These are phyloP conservation scores for Plasmodium billcollinsi DNA, from an alignment of 169 alveolate genomes.

Conservation along the genomic window DNA sequence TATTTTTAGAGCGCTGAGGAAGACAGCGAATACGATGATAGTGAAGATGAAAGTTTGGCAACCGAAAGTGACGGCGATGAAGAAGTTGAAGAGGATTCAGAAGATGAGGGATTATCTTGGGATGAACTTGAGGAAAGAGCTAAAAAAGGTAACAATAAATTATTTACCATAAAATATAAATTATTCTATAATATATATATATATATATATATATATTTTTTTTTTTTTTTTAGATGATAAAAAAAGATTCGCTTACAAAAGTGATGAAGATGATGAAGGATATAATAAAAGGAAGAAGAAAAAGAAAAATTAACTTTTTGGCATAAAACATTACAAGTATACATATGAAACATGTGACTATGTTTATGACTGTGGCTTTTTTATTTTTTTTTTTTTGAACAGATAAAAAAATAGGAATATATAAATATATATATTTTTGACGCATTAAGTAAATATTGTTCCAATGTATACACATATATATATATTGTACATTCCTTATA, in stretches of 20 bases:
- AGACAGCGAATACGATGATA: slow-evolving; percentile 83
- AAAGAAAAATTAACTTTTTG: slow-evolving; percentile 22
- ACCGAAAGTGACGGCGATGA: slow-evolving; percentile 90
- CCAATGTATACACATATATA: too few relatives aligned
- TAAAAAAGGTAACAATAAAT: slow-evolving; percentile 39
- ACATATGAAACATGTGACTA: not conserved
- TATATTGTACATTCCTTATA: too few relatives aligned
- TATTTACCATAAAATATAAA: not conserved
- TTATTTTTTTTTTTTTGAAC: slow-evolving; percentile 17
- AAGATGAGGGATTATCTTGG: slow-evolving; percentile 92
- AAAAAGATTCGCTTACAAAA: slow-evolving; percentile 64
- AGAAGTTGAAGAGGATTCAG: slow-evolving; percentile 89
- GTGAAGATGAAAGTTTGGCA: slow-evolving; percentile 86
- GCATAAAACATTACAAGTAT: not conserved
- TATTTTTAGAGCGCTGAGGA: slow-evolving; percentile 78
- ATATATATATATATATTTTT: not conserved
- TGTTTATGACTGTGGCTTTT: not conserved
- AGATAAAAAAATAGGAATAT: not conserved
- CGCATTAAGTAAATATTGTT: too few relatives aligned
- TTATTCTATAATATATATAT: not conserved
- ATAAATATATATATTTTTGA: not conserved
- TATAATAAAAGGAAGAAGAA: slow-evolving; percentile 65
- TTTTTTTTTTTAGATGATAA: slow-evolving; percentile 46
- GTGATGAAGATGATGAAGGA: slow-evolving; percentile 78
- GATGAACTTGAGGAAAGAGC: slow-evolving; percentile 90